These are phyloP conservation scores for Penicillium crystallinum DNA, from an alignment of 495 filamentous ascomycete genomes.

Conservation along the genomic window DNA sequence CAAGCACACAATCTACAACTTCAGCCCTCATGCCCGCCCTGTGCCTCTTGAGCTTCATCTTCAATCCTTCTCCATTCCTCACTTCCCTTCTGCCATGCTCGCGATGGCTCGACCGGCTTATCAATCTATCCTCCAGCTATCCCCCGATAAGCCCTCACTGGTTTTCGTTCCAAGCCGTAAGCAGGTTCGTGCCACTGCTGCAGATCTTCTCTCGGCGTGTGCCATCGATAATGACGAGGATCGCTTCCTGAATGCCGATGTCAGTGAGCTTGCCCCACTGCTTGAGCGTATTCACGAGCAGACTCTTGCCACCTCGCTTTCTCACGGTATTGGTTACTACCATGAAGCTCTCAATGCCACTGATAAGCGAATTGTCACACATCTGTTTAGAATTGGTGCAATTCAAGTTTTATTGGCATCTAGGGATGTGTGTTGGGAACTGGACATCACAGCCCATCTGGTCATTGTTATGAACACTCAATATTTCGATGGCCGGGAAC, in stretches of 20 bases:
- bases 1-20: slow-evolving; percentile 98
- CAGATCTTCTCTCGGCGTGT: slow-evolving; percentile 80
- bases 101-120: slow-evolving; percentile 96
- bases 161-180: slow-evolving; percentile 91
- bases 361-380: slow-evolving; percentile 89
- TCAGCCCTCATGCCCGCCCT: slow-evolving; percentile 84
- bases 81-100: slow-evolving; percentile 96
- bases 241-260: slow-evolving; percentile 77
- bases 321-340: slow-evolving; percentile 94
- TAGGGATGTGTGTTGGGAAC: slow-evolving; percentile 93
- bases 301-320: slow-evolving; percentile 83
- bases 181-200: slow-evolving; percentile 82
- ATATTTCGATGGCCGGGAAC: slow-evolving; percentile 94
- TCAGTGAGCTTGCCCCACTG: slow-evolving; percentile 75
- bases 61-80: slow-evolving; percentile 91
- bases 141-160: slow-evolving; percentile 81
- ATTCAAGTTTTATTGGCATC: slow-evolving; percentile 93
- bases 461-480: slow-evolving; percentile 99
- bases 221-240: slow-evolving; percentile 89
- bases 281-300: slow-evolving; percentile 77
- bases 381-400: slow-evolving; percentile 85
- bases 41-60: slow-evolving; percentile 90
- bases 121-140: slow-evolving; percentile 75
- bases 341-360: slow-evolving; percentile 85
- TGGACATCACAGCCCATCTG: slow-evolving; percentile 80